These are phyloP conservation scores for Huntiella decipiens DNA, from an alignment of 2,329 filamentous ascomycete genomes.

Conservation along the genomic window DNA sequence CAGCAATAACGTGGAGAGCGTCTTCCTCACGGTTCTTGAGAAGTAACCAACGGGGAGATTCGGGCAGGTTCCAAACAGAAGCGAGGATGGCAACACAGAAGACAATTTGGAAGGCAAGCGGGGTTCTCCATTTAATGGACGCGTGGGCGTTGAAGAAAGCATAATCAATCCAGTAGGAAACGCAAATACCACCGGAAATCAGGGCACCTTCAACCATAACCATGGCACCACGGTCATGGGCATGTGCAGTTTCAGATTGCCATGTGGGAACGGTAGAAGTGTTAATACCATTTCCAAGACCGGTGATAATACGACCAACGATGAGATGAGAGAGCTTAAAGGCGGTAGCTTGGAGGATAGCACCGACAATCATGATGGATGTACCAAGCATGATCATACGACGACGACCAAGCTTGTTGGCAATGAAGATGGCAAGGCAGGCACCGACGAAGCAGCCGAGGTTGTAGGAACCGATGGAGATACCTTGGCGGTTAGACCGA, in stretches of 20 bases:
- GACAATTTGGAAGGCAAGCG: slow-evolving; percentile 33
- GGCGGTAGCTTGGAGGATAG: slow-evolving; percentile 38
- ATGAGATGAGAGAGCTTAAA: slow-evolving; percentile 18
- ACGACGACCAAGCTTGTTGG: slow-evolving; percentile 41
- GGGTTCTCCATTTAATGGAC: too few relatives aligned
- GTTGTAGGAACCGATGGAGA: slow-evolving; percentile 37
- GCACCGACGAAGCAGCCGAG: slow-evolving; percentile 44
- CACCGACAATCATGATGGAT: slow-evolving; percentile 37
- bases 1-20: slow-evolving; percentile 27
- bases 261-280: slow-evolving; percentile 35
- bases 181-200: slow-evolving; percentile 27
- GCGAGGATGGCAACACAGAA: slow-evolving; percentile 39
- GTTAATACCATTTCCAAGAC: slow-evolving; percentile 37
- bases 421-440: slow-evolving; percentile 46
- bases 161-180: slow-evolving; percentile 27
- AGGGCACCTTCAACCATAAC: slow-evolving; percentile 34
- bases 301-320: slow-evolving; percentile 37
- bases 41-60: slow-evolving; percentile 31
- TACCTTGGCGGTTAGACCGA: slow-evolving; percentile 31
- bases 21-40: slow-evolving; percentile 28
- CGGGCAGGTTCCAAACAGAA: slow-evolving; percentile 31
- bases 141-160: slow-evolving; percentile 16
- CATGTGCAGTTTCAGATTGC: slow-evolving; percentile 34
- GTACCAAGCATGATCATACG: slow-evolving; percentile 41
- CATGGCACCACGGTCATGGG: slow-evolving; percentile 33